Base-by-base conservation (phyloP, 2,329 filamentous ascomycete genomes). In the Cladorrhinum sp. region DNA sequence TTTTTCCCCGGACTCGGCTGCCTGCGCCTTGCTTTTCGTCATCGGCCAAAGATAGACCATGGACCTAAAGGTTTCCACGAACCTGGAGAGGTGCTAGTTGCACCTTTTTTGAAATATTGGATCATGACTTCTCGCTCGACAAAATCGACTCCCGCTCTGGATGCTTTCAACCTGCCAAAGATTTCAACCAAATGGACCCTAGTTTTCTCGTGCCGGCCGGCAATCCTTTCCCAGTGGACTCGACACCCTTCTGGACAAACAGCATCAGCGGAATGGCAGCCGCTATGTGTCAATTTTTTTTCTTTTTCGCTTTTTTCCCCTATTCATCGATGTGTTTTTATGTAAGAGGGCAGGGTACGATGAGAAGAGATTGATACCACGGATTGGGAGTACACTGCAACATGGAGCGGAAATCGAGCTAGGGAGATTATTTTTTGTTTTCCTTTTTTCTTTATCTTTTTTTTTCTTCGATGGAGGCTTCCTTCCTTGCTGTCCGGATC, bases 401-500 rank as follows among this genome's bases (percentile, higher is more conserved):
- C 61, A 65, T 66, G 59, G 67, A 71, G 72, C 48, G 72, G 71
- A 65, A 68, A 51, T 57, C 48, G 54, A 60, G 55, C 59, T 56
- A 55, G 53, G 54, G 57, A 24, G 27, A 24, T 45, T 56, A 22
- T 49, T 56, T 32, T 20, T 25, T 36, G 13, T 57, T 51, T 41
- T 59, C 38, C 18, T 55, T 48, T 29, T 41, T 24, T 41, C n/a
- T 18, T n/a, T 5, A 13, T 22, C 32, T 57, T 60, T 56, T 57
- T 62, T 20, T 60, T 58, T 64, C 60, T 64, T 63, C 63, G 66
- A 66, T 59, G 64, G 69, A 72, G 72, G 61, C 66, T 68, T 70
- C 69, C 63, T 70, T 67, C 68, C 71, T 75, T 74, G 74, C 75
- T 77, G 74, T 77, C 74, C 72, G 75, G 75, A 73, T 71, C 68